phyloP scores from a whole-genome alignment of 1,284 basidiomycete species.

The Austroboletus olivaceoglutinosus region DNA sequence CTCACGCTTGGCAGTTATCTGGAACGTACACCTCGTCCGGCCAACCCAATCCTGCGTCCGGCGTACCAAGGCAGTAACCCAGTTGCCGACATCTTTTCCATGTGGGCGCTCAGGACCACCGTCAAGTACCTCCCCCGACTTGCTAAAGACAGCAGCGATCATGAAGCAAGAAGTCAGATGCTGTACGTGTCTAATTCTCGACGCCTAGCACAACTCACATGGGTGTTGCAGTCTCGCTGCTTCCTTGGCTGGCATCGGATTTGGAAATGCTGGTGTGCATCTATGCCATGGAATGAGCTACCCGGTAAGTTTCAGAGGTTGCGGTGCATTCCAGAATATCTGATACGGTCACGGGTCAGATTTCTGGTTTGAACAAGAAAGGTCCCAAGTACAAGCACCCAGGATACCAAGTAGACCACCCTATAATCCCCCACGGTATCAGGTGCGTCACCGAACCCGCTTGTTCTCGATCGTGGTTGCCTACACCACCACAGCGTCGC shows the following conservation, averaged over 20 bases:
- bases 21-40: constrained; percentile 84
- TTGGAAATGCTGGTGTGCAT: constrained; percentile 94
- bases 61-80: constrained; percentile 98
- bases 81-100: constrained; percentile 93
- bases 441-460: constrained; percentile 44
- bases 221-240: constrained; percentile 61
- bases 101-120: constrained; percentile 91
- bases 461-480: neutral
- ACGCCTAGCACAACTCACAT: constrained; percentile 1
- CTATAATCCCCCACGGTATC: constrained; percentile 92
- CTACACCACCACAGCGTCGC: constrained; percentile 55
- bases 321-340: neutral
- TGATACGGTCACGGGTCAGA: constrained; percentile 45
- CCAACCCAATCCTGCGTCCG: constrained; percentile 87
- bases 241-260: constrained; percentile 94
- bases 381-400: constrained; percentile 87
- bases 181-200: constrained; percentile 50
- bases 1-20: constrained; percentile 59
- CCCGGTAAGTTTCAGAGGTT: constrained; percentile 48
- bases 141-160: constrained; percentile 75
- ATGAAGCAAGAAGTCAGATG: constrained; percentile 89
- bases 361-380: constrained; percentile 93
- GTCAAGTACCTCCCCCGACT: constrained; percentile 90
- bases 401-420: constrained; percentile 76
- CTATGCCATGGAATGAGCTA: constrained; percentile 87